Evolutionary conservation across 768 basidiomycete genomes (phyloP).

Genomic region (Baorangia bicolor): DNA sequence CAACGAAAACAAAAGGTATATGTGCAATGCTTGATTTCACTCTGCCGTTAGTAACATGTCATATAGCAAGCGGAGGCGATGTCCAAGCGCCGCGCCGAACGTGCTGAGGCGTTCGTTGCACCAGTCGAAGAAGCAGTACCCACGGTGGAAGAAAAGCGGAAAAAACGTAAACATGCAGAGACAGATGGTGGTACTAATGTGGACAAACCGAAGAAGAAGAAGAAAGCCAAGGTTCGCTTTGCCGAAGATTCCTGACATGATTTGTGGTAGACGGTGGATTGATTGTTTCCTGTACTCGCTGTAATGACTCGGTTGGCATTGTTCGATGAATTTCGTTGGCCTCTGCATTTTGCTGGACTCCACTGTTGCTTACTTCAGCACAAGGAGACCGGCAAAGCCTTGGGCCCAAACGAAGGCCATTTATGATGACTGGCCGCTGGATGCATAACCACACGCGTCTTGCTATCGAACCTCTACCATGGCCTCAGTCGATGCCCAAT

Average conservation of each 20-base stretch:
- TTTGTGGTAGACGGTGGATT: neutral
- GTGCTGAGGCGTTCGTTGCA: constrained; percentile 86
- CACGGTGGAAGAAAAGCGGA: constrained; percentile 77
- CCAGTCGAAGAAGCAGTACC: constrained; percentile 76
- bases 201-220: constrained; percentile 44
- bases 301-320: neutral
- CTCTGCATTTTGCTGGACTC: neutral
- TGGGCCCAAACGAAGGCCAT: constrained; percentile 11
- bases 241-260: constrained; percentile 7
- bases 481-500: constrained; percentile 44
- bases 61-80: constrained; percentile 75
- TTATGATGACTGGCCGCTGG: constrained; percentile 12
- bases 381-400: constrained; percentile 4
- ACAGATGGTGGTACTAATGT: constrained; percentile 34
- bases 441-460: constrained; percentile 16
- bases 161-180: constrained; percentile 48
- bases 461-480: constrained; percentile 37
- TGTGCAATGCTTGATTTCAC: neutral
- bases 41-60: neutral
- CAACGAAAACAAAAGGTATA: constrained; percentile 67
- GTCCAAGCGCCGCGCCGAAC: constrained; percentile 69
- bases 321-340: neutral
- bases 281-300: constrained; percentile 6
- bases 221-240: constrained; percentile 26
- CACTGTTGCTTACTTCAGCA: constrained; percentile 29